A percentile compares a stretch with the other conserved stretches of the same genome.
phyloP scores from a whole-genome alignment of 2,329 filamentous ascomycete species.

The Beauveria asiatica region DNA sequence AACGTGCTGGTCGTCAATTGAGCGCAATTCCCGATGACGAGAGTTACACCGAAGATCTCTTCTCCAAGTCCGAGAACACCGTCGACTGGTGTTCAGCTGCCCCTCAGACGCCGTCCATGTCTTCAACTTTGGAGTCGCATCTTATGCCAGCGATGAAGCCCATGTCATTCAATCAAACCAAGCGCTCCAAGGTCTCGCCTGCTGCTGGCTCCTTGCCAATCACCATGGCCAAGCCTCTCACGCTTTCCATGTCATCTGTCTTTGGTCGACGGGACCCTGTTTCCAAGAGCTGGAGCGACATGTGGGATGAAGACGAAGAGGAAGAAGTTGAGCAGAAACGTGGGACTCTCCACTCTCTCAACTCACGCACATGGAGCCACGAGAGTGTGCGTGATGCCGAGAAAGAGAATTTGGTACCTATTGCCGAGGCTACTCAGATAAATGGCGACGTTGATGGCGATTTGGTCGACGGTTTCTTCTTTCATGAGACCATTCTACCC shows the following conservation, averaged over 20 bases:
- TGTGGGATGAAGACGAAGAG: constrained; percentile 79
- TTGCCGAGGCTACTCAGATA: constrained; percentile 23
- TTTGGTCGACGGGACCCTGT: constrained; percentile 74
- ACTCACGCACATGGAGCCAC: constrained; percentile 71
- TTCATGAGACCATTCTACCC: constrained; percentile 51
- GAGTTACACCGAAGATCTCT: constrained; percentile 77
- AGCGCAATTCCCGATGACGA: constrained; percentile 77
- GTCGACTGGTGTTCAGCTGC: constrained; percentile 74
- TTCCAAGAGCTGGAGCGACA: constrained; percentile 98
- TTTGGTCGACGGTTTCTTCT: constrained; percentile 63
- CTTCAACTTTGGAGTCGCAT: constrained; percentile 76
- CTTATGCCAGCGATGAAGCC: constrained; percentile 76
- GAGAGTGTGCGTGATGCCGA: constrained; percentile 46
- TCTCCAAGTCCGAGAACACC: constrained; percentile 65
- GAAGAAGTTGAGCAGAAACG: constrained; percentile 53
- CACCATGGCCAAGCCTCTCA: constrained; percentile 66
- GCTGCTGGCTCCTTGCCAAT: constrained; percentile 68
- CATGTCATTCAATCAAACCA: constrained; percentile 44
- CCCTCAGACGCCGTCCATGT: constrained; percentile 69
- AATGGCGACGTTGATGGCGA: constrained; percentile 53
- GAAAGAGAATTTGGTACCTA: constrained; percentile 16
- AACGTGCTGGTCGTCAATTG: constrained; percentile 67
- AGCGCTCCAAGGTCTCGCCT: constrained; percentile 39
- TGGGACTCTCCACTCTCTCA: constrained; percentile 50
- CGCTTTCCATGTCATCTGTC: constrained; percentile 65